Evolutionary conservation across 805 yeast genomes (phyloP), one percentile per base, ranked within the genome.

Genomic region (Trichomonascus vanleenenianus): DNA sequence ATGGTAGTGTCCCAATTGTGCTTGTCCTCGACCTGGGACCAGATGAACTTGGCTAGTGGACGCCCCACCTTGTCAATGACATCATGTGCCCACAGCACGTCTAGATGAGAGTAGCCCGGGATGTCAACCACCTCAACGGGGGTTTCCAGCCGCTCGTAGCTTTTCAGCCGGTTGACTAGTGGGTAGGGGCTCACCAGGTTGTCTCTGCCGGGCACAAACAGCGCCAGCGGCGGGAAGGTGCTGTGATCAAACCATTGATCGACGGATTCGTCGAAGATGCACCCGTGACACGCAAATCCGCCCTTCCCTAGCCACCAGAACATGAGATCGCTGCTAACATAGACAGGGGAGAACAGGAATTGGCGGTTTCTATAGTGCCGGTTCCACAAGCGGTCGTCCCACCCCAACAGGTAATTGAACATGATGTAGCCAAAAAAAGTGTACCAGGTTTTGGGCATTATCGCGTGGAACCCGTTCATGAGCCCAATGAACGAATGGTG

Each of bases 21-120:
- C 44, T 47, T 43, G 19, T 43, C 44, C 32, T 50, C 44, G 2
- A 47, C 48, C 31, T 44, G 34, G 15, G 39, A 27, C 57, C 59
- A 55, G 25, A 66, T 57, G 34, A 56, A 59, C 27, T 56, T 50
- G 15, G 50, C 51, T 47, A 67, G 43, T 1, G 70, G 72, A 39
- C 42, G 63, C 1, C 94, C 96, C 16, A 91, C 75, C 38, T 71
- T 73, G 3, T 76, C 78, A 22, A 76, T 70, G 1, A 81, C 80
- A 58, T 85, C 89, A 56, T 75, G 79, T 0, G 97, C 91, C 98
- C 98, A 91, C 11, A 89, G 68, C 0, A 88, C 95, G 63, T 91
- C 98, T 43, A 91, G 66, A 63, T 91, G 98, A 14, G 88, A 78
- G 61, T 91, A 91, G 8, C 71, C 74, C 0, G 76, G 74, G 4